Evolutionary conservation across 257 asterid genomes (phyloP).

Genomic region (Solanum gracilifrons): DNA sequence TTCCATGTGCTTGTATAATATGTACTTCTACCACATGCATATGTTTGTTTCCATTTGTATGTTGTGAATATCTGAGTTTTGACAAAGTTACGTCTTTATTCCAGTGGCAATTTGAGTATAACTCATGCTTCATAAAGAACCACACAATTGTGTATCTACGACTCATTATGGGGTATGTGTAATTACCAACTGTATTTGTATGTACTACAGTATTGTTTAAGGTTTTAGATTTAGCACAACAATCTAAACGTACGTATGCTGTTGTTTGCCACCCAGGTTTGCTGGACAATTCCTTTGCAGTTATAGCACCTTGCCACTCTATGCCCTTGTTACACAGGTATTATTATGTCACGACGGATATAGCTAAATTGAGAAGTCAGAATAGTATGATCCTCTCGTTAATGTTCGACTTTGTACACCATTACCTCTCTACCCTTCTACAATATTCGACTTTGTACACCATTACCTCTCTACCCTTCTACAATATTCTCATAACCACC

Average conservation of each 20-base stretch:
- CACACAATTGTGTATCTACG: slow-evolving; percentile 77
- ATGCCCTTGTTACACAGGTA: slow-evolving; percentile 89
- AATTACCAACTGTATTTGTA: not conserved
- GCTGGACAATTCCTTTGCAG: slow-evolving; percentile 83
- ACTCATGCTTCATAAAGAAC: slow-evolving; percentile 78
- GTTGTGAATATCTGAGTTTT: not conserved
- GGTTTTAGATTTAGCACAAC: not conserved
- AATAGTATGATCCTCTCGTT: not conserved
- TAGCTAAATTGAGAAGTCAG: not conserved
- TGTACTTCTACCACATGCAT: not conserved
- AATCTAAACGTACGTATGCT: not conserved
- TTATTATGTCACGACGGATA: not conserved
- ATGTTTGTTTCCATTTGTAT: not conserved
- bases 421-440: not conserved
- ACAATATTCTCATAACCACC: not conserved
- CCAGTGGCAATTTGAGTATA: slow-evolving; percentile 98
- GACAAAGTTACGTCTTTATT: slow-evolving; percentile 6
- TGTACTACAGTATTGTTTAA: not conserved
- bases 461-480: not conserved
- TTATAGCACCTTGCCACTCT: slow-evolving; percentile 90
- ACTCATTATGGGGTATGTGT: slow-evolving; percentile 64
- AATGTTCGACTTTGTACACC: not conserved
- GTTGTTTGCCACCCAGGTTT: slow-evolving; percentile 30
- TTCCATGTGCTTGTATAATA: not conserved
- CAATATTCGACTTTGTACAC: not conserved